These are phyloP conservation scores for Penicillium sp. DNA, from an alignment of 2,329 filamentous ascomycete genomes.

Conservation along the genomic window DNA sequence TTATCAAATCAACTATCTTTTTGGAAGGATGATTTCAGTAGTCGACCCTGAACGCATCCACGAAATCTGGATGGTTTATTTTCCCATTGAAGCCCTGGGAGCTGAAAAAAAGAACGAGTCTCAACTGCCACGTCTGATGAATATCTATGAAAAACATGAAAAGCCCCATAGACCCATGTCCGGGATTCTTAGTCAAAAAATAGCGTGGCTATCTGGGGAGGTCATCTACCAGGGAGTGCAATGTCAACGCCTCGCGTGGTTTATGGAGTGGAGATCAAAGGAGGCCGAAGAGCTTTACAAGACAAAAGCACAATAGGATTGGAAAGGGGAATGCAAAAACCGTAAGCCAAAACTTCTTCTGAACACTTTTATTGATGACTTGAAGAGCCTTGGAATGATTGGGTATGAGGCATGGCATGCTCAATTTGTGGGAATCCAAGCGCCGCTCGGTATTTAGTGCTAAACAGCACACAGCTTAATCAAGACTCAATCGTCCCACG, in stretches of 20 bases:
- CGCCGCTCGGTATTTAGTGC: neutral
- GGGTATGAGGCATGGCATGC: slow-evolving; percentile 10
- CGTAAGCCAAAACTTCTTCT: slow-evolving; percentile 17
- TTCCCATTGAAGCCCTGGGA: neutral
- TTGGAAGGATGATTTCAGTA: neutral
- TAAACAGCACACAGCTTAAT: neutral
- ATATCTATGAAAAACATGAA: neutral
- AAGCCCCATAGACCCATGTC: neutral
- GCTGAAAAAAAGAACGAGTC: neutral
- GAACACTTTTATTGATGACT: slow-evolving; percentile 10
- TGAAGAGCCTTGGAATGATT: slow-evolving; percentile 9
- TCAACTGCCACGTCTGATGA: neutral
- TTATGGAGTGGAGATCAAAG: slow-evolving; percentile 6
- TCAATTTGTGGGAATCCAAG: slow-evolving; percentile 7
- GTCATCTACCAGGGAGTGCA: slow-evolving; percentile 4
- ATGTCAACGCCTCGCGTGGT: slow-evolving; percentile 6
- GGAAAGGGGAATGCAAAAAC: neutral
- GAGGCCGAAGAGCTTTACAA: slow-evolving; percentile 9
- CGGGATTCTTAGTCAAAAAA: slow-evolving; percentile 4
- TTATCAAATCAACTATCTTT: neutral
- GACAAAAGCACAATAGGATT: neutral
- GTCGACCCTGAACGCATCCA: neutral
- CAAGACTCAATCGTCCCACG: neutral
- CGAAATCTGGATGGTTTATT: neutral
- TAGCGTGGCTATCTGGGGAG: slow-evolving; percentile 5